Percentiles rank a stretch among this genome's conserved stretches.
These are phyloP conservation scores for Castanea sativa DNA, from an alignment of 306 rosid genomes.

Conservation along the genomic window DNA sequence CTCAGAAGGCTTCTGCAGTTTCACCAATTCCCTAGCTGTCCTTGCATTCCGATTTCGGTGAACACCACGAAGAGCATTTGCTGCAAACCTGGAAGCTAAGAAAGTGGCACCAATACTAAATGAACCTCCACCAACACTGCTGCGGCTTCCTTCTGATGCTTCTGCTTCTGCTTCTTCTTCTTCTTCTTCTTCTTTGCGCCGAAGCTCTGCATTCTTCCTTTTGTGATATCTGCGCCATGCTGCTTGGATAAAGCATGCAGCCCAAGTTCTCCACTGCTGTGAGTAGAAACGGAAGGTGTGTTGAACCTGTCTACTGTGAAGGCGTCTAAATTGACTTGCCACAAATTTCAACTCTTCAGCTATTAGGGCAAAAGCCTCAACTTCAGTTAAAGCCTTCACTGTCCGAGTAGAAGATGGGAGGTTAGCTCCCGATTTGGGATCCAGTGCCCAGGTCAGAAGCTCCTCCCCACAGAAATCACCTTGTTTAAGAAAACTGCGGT, in stretches of 20 bases:
- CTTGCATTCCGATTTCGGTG: conserved; percentile 80
- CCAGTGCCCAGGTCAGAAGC: conserved; percentile 97
- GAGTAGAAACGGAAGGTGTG: conserved; percentile 98
- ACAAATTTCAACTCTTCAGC: conserved; percentile 95
- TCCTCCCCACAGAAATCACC: conserved; percentile 98
- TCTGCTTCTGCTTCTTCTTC: conserved; percentile 62
- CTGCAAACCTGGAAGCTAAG: conserved; percentile 87
- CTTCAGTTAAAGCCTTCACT: conserved; percentile 80
- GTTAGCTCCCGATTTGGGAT: conserved; percentile 93
- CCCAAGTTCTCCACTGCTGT: conserved; percentile 99
- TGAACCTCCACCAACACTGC: conserved; percentile 50
- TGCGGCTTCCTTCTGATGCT: conserved; percentile 42
- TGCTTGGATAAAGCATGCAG: conserved; percentile 98
- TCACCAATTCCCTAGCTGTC: conserved; percentile 80
- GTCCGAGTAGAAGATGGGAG: conserved; percentile 93
- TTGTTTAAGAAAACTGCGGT: conserved; percentile 75
- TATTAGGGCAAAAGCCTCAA: conserved; percentile 86
- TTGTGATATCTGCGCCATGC: conserved; percentile 95
- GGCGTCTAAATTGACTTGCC: conserved; percentile 96
- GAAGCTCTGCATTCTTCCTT: conserved; percentile 79
- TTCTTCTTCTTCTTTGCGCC: conserved; percentile 75
- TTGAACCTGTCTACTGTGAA: conserved; percentile 97
- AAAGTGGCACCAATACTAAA: conserved; percentile 84
- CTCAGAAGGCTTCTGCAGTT: conserved; percentile 92
- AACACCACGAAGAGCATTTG: conserved; percentile 87